A percentile compares a stretch with the other conserved stretches of the same genome.
These are phyloP conservation scores for Myxozyma geophila DNA, from an alignment of 805 yeast species.

Conservation along the genomic window DNA sequence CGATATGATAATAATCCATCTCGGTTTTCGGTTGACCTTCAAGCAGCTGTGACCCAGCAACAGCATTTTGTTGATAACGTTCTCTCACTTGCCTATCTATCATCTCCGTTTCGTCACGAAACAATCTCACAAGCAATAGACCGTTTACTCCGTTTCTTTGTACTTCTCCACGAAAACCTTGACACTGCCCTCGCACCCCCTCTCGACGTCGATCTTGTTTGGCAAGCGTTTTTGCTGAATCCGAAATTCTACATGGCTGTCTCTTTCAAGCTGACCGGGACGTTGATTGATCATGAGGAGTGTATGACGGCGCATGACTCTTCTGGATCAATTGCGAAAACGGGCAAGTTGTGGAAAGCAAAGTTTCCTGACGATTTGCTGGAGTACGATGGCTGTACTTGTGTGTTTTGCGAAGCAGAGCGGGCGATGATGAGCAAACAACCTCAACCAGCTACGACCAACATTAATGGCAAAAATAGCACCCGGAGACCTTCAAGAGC, in stretches of 20 bases:
- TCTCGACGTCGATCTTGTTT: constrained; percentile 36
- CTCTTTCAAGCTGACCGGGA: constrained; percentile 16
- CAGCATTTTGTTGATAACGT: constrained; percentile 33
- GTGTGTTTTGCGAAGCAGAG: constrained; percentile 24
- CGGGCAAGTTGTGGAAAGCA: constrained; percentile 6
- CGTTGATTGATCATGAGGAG: constrained; percentile 22
- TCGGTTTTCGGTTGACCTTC: constrained; percentile 27
- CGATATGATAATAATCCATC: constrained; percentile 34
- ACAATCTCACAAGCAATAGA: constrained; percentile 19
- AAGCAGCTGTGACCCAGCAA: constrained; percentile 36
- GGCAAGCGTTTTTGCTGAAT: constrained; percentile 39
- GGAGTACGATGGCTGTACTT: constrained; percentile 20
- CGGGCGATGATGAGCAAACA: background rate
- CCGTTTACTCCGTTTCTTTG: constrained; percentile 27
- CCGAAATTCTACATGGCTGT: constrained; percentile 20
- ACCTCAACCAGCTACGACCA: too few species aligned
- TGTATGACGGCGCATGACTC: background rate
- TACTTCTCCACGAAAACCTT: constrained; percentile 19
- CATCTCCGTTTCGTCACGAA: constrained; percentile 29
- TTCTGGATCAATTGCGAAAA: background rate
- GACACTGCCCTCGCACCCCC: constrained; percentile 30
- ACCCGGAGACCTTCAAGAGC: background rate
- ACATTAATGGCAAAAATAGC: background rate
- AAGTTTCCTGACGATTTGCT: constrained; percentile 7
- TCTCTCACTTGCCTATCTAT: constrained; percentile 34